Evolutionary conservation across 148 eudicot species (phyloP), one percentile per base, ranked within the genome.

Genomic region (Chenopodium formosanum): DNA sequence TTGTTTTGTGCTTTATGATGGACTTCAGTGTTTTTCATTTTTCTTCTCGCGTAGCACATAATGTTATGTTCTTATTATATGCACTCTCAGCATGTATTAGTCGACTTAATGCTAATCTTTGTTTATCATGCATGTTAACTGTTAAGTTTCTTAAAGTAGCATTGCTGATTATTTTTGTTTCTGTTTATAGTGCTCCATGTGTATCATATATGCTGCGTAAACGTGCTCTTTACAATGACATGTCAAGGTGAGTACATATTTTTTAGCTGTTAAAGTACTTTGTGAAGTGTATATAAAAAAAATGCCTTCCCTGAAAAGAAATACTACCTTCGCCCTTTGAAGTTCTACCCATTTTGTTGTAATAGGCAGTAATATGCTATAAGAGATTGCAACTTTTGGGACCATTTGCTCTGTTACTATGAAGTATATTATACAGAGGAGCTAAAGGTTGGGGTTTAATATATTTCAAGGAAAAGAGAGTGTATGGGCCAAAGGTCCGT

Each of bases 181-280:
- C 27, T 19, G 40, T 71, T 31, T 73, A 78, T 88, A 96, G 99
- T 85, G 91, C 84, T 22, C 99, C 99, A 73, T 94, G 99, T 87
- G 95, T 82, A 73, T 96, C 99, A 75, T 96, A 96, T 86, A 75
- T 94, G 86, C 91, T 95, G 34, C 94, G 94, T 83, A 94, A 91
- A 80, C 94, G 95, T 78, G 97, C 99, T 83, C 94, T 94, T 53
- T 91, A 96, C 84, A 90, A 92, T 89, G 97, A 96, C 79, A 91
- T 94, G 98, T 86, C 98, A 67, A 91, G 94, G 99, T 96, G 84
- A 86, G 69, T 73, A 71, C 14, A 1, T 20, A 72, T 37, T 16
- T n/a, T 34, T 9, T 16, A 69, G 50, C 12, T 72, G 62, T 12
- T 14, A 23, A 23, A 74, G 12, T 25, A 25, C 4, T 52, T 14